Evolutionary conservation across 1,284 basidiomycete genomes (phyloP).

Genomic region (Puccinia triticina): DNA sequence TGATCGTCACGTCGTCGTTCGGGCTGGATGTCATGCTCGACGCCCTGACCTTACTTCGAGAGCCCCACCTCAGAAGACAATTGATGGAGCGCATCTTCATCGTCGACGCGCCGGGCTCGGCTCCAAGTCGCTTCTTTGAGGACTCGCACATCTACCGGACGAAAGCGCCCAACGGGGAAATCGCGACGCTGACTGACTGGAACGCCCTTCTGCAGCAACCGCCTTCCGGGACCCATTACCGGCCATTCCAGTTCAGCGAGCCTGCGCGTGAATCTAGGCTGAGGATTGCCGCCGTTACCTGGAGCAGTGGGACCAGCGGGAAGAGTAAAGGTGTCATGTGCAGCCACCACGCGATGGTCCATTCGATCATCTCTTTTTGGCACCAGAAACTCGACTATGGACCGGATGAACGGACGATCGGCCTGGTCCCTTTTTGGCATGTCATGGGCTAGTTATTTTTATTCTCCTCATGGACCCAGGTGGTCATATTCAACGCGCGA

Average conservation of each 20-base stretch:
- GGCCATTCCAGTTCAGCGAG: slow-evolving; percentile 48
- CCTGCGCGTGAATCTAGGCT: slow-evolving; percentile 53
- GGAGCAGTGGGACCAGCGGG: slow-evolving; percentile 61
- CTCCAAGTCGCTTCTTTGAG: slow-evolving; percentile 52
- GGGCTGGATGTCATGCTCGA: slow-evolving; percentile 56
- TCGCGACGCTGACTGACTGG: slow-evolving; percentile 52
- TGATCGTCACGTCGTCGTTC: slow-evolving; percentile 58
- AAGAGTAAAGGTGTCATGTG: slow-evolving; percentile 61
- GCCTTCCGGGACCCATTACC: background rate
- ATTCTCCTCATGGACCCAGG: background rate
- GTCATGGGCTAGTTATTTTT: slow-evolving; percentile 54
- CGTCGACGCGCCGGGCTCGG: background rate
- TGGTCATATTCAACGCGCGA: background rate
- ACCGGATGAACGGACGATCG: slow-evolving; percentile 56
- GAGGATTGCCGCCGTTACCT: slow-evolving; percentile 58
- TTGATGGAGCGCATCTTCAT: slow-evolving; percentile 7
- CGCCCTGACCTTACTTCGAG: slow-evolving; percentile 51
- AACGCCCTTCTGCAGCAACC: background rate
- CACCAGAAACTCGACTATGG: slow-evolving; percentile 55
- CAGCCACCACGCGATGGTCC: slow-evolving; percentile 58
- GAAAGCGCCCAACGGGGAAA: slow-evolving; percentile 53
- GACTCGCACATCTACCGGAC: slow-evolving; percentile 48
- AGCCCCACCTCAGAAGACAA: background rate
- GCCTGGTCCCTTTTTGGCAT: slow-evolving; percentile 61
- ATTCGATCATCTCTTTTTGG: slow-evolving; percentile 58